These are phyloP conservation scores for Phragmites australis DNA, from an alignment of 176 grass and related monocot species.

Conservation along the genomic window DNA sequence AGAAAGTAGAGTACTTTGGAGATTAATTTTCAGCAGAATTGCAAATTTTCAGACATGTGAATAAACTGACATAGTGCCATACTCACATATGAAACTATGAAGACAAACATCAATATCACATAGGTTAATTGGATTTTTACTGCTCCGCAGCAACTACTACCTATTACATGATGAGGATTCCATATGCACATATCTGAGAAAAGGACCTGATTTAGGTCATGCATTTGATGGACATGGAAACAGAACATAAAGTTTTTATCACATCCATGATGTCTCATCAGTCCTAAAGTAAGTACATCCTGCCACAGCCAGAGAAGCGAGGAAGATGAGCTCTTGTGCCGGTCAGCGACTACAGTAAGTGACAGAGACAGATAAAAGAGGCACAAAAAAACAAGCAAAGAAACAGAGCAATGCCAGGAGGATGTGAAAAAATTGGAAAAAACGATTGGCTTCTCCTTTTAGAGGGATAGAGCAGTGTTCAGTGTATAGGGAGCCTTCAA, in stretches of 20 bases:
- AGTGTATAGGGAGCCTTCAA: not conserved
- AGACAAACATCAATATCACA: not conserved
- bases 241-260: not conserved
- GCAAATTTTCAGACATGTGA: not conserved
- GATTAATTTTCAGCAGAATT: not conserved
- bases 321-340: not conserved
- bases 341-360: constrained; percentile 18
- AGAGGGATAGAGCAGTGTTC: constrained; percentile 24
- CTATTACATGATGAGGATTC: not conserved
- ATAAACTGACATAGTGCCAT: not conserved
- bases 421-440: not conserved
- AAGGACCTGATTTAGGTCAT: constrained; percentile 27
- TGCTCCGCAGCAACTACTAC: not conserved
- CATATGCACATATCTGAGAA: constrained; percentile 25
- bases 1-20: not conserved
- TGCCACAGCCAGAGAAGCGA: constrained; percentile 15
- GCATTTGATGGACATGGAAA: constrained; percentile 11
- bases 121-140: not conserved
- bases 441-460: not conserved
- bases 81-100: not conserved
- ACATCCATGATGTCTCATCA: constrained; percentile 20
- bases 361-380: not conserved
- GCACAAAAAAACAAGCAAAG: not conserved
- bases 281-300: constrained; percentile 28
- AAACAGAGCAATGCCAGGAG: not conserved